phyloP scores from a whole-genome alignment of 2,329 filamentous ascomycete genomes.

The Tolypocladium cylindrosporum region DNA sequence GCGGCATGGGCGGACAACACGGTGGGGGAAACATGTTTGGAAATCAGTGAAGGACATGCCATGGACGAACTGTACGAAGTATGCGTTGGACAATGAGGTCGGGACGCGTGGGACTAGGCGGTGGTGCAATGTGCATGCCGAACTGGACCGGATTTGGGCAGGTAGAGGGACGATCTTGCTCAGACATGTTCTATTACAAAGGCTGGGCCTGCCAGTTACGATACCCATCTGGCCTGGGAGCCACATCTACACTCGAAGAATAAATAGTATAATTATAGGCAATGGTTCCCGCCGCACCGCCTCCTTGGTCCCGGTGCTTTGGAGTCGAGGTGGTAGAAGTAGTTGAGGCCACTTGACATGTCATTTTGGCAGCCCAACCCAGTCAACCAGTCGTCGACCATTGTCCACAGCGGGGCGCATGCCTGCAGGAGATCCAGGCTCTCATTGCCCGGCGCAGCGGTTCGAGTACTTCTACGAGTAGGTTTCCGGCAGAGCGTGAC shows the following conservation, averaged over 20 bases:
- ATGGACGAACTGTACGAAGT: no score
- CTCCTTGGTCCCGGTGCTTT: neutral
- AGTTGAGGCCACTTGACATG: neutral
- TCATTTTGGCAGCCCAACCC: neutral
- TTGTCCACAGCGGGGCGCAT: neutral
- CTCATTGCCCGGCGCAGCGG: neutral
- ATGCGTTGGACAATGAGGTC: neutral
- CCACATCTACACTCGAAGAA: neutral
- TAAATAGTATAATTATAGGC: neutral
- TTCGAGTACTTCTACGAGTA: neutral
- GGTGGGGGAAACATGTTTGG: slow-evolving; percentile 18
- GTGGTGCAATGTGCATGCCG: neutral
- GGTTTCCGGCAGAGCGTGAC: neutral
- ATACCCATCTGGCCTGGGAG: neutral
- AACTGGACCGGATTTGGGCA: neutral
- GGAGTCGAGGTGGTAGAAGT: neutral
- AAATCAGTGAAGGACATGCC: neutral
- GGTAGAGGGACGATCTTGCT: neutral
- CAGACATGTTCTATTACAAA: neutral
- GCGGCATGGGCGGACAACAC: slow-evolving; percentile 5
- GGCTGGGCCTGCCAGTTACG: neutral
- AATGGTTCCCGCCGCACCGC: neutral
- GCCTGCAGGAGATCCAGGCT: neutral
- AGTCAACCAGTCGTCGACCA: neutral
- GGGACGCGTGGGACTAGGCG: neutral